Percentiles rank a stretch among this genome's conserved stretches.
These are phyloP conservation scores for Nannizzia gypsea DNA, from an alignment of 2,329 filamentous ascomycete species.

Conservation along the genomic window DNA sequence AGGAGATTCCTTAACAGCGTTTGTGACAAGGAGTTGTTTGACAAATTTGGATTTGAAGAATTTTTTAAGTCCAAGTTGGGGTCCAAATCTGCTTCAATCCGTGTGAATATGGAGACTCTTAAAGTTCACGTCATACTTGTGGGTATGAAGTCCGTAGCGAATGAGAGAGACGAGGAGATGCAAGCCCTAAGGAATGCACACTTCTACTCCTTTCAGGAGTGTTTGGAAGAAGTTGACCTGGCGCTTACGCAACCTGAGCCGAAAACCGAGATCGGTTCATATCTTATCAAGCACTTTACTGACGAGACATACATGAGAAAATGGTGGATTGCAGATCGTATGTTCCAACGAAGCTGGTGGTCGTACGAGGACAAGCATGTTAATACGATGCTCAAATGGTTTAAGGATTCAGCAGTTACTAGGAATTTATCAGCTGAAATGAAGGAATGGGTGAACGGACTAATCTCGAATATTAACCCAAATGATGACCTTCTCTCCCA, in stretches of 20 bases:
- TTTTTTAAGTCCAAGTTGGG: slow-evolving; percentile 19
- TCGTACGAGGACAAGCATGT: slow-evolving; percentile 14
- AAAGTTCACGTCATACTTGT: slow-evolving; percentile 7
- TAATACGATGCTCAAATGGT: slow-evolving; percentile 16
- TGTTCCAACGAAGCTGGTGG: slow-evolving; percentile 15
- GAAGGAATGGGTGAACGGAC: slow-evolving; percentile 18
- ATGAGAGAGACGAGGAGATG: slow-evolving; percentile 3
- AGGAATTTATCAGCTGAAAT: slow-evolving; percentile 17
- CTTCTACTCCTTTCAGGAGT: slow-evolving; percentile 11
- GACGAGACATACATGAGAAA: slow-evolving; percentile 14
- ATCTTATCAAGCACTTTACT: slow-evolving; percentile 16
- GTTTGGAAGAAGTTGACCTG: slow-evolving; percentile 14
- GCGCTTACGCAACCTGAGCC: slow-evolving; percentile 16
- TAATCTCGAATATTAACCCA: slow-evolving; percentile 18
- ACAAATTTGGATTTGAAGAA: slow-evolving; percentile 20
- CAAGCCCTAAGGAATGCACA: slow-evolving; percentile 5
- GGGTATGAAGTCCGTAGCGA: slow-evolving; percentile 10
- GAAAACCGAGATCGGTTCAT: slow-evolving; percentile 17
- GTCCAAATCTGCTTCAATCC: slow-evolving; percentile 14
- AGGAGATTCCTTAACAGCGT: slow-evolving; percentile 19
- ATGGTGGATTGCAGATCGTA: slow-evolving; percentile 17
- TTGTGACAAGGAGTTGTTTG: slow-evolving; percentile 18
- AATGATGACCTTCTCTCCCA: slow-evolving; percentile 20
- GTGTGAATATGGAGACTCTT: slow-evolving; percentile 17
- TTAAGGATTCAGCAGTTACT: slow-evolving; percentile 20